Base-by-base conservation (phyloP, 805 yeast species). In the Metschnikowia cerradonensis region DNA sequence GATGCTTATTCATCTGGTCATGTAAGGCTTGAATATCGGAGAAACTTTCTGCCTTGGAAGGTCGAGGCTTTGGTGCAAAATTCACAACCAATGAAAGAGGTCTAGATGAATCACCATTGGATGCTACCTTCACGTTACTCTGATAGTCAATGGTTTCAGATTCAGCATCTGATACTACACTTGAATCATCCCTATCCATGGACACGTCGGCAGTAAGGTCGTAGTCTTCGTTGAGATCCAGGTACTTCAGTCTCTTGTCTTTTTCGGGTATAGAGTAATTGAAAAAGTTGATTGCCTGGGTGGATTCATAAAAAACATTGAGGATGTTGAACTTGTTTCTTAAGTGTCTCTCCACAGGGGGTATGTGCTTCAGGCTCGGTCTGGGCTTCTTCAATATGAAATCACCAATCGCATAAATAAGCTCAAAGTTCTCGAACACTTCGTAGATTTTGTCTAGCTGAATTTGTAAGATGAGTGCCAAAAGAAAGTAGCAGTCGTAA, bases 261-360 rank as follows among this genome's bases (percentile, higher is more conserved):
- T 54, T 58, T 22, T 65, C 69, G 13, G 64, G 59, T 30, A 80
- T 73, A 22, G 70, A 58, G 58, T 79, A 80, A 56, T 78, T 76
- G 52, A 72, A 70, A 13, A 70, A 57, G 57, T 77, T 80, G 37
- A 80, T 74, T 1, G 77, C 67, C 38, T 79, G 78, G 1, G 84
- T 78, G 11, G 82, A 72, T 51, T 67, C 73, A 58, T 67, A 80
- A 48, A 76, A 71, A 14, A 72, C 57, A 52, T 65, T 59, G 53
- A 69, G 55, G 55, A 62, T 67, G 51, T 54, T 65, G 60, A 76
- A 70, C 31, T 60, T 60, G 41, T 59, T 58, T 47, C 67, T 57
- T 37, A 69, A 52, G 30, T 61, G 61, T 15, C 61, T 63, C 3
- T 68, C 58, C 32, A 52, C 41, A 2, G 59, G 52, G 1, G 58